Percentiles rank a stretch among this genome's conserved stretches.
These are phyloP conservation scores for Eucalyptus erythrocorys DNA, from an alignment of 345 rosid species.

Conservation along the genomic window DNA sequence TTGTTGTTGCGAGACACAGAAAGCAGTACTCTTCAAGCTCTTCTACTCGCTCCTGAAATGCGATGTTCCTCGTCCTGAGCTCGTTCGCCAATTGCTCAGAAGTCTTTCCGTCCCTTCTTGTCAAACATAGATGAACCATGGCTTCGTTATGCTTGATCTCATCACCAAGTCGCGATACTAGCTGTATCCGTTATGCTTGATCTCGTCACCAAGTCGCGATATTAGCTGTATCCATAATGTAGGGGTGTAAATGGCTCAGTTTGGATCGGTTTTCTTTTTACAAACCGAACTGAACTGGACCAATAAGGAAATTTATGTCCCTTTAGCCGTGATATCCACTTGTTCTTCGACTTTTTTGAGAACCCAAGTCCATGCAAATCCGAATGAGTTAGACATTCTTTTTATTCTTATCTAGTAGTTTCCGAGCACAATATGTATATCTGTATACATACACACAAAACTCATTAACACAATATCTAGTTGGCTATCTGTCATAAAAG, in stretches of 20 bases:
- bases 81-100: neutral
- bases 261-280: too few relatives aligned
- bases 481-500: neutral
- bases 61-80: neutral
- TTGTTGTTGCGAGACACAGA: neutral
- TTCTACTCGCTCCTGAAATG: neutral
- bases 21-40: neutral
- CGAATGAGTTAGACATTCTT: neutral
- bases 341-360: neutral
- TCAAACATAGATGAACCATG: neutral
- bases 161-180: neutral
- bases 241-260: too few relatives aligned
- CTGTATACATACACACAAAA: rapidly evolving
- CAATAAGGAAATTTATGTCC: neutral
- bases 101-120: neutral
- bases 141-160: neutral
- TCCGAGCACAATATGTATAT: rapidly evolving
- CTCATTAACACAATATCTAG: neutral
- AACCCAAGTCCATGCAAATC: neutral
- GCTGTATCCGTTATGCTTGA: neutral
- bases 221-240: neutral
- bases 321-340: neutral
- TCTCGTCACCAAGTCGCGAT: neutral
- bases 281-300: rapidly evolving
- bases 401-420: neutral